Evolutionary conservation across 163 green algal species (phyloP).

Genomic region (Scenedesmus sp.): DNA sequence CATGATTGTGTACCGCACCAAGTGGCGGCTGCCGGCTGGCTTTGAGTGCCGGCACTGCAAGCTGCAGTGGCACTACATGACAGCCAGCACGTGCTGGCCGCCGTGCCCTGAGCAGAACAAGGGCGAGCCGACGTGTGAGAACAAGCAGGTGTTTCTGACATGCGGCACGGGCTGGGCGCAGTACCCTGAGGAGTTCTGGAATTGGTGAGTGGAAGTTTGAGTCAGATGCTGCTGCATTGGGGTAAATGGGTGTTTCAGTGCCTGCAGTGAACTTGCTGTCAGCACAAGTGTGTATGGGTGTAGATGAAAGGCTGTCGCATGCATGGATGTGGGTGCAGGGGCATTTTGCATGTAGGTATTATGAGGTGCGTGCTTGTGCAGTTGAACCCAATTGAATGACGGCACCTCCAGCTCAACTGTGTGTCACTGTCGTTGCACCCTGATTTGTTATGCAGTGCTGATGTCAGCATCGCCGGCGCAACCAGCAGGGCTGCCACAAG

Average conservation of each 20-base stretch:
- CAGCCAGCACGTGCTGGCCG: conserved; percentile 46
- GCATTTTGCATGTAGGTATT: no score
- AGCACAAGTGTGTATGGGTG: no score
- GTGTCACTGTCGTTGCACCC: background rate
- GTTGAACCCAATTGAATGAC: no score
- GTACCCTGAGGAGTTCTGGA: conserved; percentile 50
- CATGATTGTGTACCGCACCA: conserved; percentile 45
- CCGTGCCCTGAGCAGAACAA: conserved; percentile 24
- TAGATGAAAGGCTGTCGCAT: no score
- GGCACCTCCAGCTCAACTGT: background rate
- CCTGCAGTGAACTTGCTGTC: no score
- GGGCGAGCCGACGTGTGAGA: conserved; percentile 27
- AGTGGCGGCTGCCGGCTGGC: conserved; percentile 27
- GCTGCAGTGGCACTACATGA: conserved; percentile 52
- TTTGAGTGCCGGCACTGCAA: conserved; percentile 48
- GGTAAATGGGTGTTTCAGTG: no score
- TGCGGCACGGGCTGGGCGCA: conserved; percentile 20
- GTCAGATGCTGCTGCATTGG: no score
- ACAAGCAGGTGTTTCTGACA: conserved; percentile 34
- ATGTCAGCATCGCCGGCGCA: conserved; percentile 38
- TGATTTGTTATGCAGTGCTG: background rate
- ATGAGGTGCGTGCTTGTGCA: no score
- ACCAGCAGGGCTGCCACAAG: background rate
- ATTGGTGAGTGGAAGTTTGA: background rate
- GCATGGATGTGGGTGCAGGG: no score